Conservation (phyloP, 305 asterid genomes). For the Rubia balearica region DNA sequence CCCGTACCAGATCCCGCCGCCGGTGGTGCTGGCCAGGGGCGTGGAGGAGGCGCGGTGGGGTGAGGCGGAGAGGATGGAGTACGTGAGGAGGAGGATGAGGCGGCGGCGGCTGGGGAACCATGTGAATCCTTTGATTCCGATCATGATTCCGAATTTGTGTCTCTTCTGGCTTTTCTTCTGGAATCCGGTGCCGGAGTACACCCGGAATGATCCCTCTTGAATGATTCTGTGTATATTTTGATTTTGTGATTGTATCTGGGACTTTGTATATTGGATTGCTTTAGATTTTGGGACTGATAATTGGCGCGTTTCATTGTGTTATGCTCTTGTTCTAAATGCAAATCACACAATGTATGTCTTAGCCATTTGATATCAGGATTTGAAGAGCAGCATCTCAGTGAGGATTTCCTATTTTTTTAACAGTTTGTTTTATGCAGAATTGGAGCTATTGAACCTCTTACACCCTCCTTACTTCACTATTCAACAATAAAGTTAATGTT, state of each 20-base stretch:
- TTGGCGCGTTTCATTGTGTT: too few relatives aligned
- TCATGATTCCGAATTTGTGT: conserved; percentile 58
- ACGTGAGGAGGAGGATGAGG: conserved; percentile 42
- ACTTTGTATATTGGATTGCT: neutral
- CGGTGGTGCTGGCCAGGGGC: conserved; percentile 53
- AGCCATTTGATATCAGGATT: too few relatives aligned
- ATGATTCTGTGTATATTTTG: neutral
- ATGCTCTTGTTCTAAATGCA: too few relatives aligned
- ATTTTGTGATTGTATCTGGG: too few relatives aligned
- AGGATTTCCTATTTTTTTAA: too few relatives aligned
- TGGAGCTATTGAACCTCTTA: too few relatives aligned
- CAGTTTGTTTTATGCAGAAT: too few relatives aligned
- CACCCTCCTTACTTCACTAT: too few relatives aligned
- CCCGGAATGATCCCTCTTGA: conserved; percentile 19
- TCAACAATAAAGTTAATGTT: too few relatives aligned
- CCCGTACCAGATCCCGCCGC: conserved; percentile 71
- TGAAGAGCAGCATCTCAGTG: too few relatives aligned
- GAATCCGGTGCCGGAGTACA: conserved; percentile 37
- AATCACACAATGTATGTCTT: too few relatives aligned
- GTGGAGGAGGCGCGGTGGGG: conserved; percentile 72
- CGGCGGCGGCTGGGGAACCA: conserved; percentile 38
- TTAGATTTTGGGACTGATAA: neutral
- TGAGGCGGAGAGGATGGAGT: conserved; percentile 45
- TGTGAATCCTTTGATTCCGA: conserved; percentile 45
- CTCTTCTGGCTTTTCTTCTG: conserved; percentile 41